phyloP scores from a whole-genome alignment of 768 basidiomycete species.

The Suillus brevipes region DNA sequence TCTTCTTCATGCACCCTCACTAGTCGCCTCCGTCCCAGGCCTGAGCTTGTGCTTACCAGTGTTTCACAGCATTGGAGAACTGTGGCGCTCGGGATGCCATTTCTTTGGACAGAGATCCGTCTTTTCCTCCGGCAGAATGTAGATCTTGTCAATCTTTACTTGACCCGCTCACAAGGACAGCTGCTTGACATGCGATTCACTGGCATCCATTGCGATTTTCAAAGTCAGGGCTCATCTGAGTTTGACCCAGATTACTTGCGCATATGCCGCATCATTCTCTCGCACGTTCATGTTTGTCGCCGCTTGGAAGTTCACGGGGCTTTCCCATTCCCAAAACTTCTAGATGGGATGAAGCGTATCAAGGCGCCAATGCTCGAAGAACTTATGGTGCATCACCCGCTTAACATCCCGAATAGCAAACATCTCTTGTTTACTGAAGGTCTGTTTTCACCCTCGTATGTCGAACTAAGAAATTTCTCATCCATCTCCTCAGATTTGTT shows the following conservation, averaged over 20 bases:
- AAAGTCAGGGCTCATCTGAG: slow-evolving; percentile 18
- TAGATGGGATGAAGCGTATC: slow-evolving; percentile 23
- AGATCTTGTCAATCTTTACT: slow-evolving; percentile 28
- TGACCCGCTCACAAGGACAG: slow-evolving; percentile 27
- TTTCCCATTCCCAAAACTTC: slow-evolving; percentile 23
- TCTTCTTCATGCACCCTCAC: slow-evolving; percentile 6
- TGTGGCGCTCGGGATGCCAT: slow-evolving; percentile 37
- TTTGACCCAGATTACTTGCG: slow-evolving; percentile 23
- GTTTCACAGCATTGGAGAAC: slow-evolving; percentile 46
- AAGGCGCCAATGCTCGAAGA: slow-evolving; percentile 28
- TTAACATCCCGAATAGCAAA: slow-evolving; percentile 6
- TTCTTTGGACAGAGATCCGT: slow-evolving; percentile 39
- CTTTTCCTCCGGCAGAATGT: slow-evolving; percentile 28
- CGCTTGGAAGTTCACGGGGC: slow-evolving; percentile 28
- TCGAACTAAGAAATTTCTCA: neutral
- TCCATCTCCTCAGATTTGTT: neutral
- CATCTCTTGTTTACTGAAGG: slow-evolving; percentile 4
- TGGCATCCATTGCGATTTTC: slow-evolving; percentile 20
- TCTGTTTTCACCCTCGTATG: neutral
- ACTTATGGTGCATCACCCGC: slow-evolving; percentile 26
- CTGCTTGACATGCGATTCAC: slow-evolving; percentile 24
- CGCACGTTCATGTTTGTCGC: slow-evolving; percentile 27
- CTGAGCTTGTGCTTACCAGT: slow-evolving; percentile 39
- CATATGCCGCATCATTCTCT: slow-evolving; percentile 26
- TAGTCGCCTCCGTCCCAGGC: slow-evolving; percentile 9